Evolutionary conservation across 2,329 filamentous ascomycete genomes (phyloP).

Genomic region (Rachicladosporium sp.): DNA sequence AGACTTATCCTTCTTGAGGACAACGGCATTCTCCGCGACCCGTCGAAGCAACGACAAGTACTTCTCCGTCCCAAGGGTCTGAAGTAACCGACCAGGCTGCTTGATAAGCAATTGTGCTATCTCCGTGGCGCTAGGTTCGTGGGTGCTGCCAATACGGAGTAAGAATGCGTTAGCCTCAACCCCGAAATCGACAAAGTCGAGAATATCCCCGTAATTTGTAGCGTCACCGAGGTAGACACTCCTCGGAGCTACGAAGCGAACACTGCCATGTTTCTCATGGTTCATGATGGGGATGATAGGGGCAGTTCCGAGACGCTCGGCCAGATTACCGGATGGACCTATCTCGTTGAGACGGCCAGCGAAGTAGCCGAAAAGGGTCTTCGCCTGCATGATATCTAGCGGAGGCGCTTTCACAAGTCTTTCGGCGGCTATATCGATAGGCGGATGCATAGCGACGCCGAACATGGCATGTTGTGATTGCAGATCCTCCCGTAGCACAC

Average conservation of each 20-base stretch:
- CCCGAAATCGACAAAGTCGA: constrained; percentile 95
- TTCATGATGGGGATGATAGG: constrained; percentile 56
- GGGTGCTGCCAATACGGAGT: constrained; percentile 77
- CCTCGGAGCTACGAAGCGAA: constrained; percentile 54
- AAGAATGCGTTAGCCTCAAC: constrained; percentile 77
- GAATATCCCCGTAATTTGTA: constrained; percentile 72
- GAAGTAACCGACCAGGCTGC: constrained; percentile 71
- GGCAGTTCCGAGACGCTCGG: constrained; percentile 50
- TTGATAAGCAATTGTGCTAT: constrained; percentile 68
- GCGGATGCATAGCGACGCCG: constrained; percentile 68
- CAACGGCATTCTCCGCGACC: constrained; percentile 58
- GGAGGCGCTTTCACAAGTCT: constrained; percentile 63
- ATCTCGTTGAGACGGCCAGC: constrained; percentile 65
- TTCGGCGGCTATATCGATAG: constrained; percentile 63
- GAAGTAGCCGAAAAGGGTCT: constrained; percentile 70
- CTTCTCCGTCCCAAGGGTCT: constrained; percentile 71
- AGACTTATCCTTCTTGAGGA: constrained; percentile 64
- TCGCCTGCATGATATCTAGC: constrained; percentile 51
- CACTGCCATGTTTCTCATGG: constrained; percentile 15
- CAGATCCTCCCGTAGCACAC: constrained; percentile 64
- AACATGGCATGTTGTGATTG: constrained; percentile 73
- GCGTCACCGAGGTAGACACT: constrained; percentile 68
- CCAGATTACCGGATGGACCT: constrained; percentile 40
- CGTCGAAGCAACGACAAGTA: constrained; percentile 74
- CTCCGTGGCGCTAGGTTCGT: constrained; percentile 76